Conservation (phyloP, 2,329 filamentous ascomycete genomes). For the Emydomyces testavorans region DNA sequence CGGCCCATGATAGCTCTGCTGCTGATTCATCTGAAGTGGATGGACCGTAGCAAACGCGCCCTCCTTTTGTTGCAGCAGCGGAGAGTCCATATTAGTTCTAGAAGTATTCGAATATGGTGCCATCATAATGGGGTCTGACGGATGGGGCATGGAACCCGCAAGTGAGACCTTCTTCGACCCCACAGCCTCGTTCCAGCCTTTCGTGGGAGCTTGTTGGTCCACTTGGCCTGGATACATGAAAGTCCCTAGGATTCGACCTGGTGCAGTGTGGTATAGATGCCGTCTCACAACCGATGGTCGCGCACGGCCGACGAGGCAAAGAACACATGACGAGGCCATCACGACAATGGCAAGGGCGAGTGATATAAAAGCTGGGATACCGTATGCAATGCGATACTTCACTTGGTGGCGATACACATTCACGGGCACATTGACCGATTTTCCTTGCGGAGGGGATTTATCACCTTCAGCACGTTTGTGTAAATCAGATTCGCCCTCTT, state of each 20-base stretch:
- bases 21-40: neutral
- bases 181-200: slow-evolving; percentile 11
- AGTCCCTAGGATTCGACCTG: slow-evolving; percentile 15
- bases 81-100: slow-evolving; percentile 15
- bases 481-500: neutral
- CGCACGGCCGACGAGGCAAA: slow-evolving; percentile 22
- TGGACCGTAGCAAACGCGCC: neutral
- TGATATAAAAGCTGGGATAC: slow-evolving; percentile 36
- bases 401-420: slow-evolving; percentile 10
- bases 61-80: slow-evolving; percentile 16
- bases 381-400: slow-evolving; percentile 17
- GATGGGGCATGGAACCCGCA: slow-evolving; percentile 7
- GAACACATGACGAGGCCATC: slow-evolving; percentile 22
- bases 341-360: slow-evolving; percentile 23
- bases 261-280: slow-evolving; percentile 14
- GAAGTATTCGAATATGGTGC: slow-evolving; percentile 8
- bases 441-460: slow-evolving; percentile 29
- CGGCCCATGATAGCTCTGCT: neutral
- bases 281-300: slow-evolving; percentile 14
- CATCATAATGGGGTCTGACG: slow-evolving; percentile 12
- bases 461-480: slow-evolving; percentile 26
- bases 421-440: slow-evolving; percentile 24
- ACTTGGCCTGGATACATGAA: slow-evolving; percentile 15
- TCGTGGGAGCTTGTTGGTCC: slow-evolving; percentile 12
- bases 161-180: slow-evolving; percentile 12